These are phyloP conservation scores for Gymnopus androsaceus DNA, from an alignment of 1,284 basidiomycete species.

Conservation along the genomic window DNA sequence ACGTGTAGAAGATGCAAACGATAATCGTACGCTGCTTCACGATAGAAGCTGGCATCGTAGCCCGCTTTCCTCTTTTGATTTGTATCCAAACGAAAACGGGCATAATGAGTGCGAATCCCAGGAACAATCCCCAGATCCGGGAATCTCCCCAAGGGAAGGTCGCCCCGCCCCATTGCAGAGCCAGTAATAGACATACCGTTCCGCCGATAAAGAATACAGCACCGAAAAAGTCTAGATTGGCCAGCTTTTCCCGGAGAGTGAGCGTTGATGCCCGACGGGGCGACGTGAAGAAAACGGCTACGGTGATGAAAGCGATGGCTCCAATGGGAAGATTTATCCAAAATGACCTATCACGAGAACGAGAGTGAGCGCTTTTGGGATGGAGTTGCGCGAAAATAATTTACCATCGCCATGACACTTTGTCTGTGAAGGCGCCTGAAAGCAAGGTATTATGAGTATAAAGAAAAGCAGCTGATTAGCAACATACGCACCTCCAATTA, in stretches of 20 bases:
- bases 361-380: neutral
- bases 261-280: conserved; percentile 3
- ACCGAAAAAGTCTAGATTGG: conserved; percentile 20
- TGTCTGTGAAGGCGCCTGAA: conserved; percentile 37
- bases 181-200: conserved; percentile 20
- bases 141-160: conserved; percentile 19
- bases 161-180: conserved; percentile 23
- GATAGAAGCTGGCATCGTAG: conserved; percentile 20
- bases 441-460: too few species aligned
- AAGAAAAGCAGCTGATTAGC: too few species aligned
- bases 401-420: conserved; percentile 19
- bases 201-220: conserved; percentile 17
- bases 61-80: conserved; percentile 14
- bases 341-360: conserved; percentile 11
- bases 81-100: conserved; percentile 19
- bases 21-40: too few species aligned
- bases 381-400: neutral
- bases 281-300: conserved; percentile 18
- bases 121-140: conserved; percentile 20
- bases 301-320: conserved; percentile 16
- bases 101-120: conserved; percentile 19
- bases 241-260: conserved; percentile 14
- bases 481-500: conserved; percentile 40
- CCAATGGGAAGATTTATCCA: conserved; percentile 22
- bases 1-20: too few species aligned